Evolutionary conservation across 108 stramenopile species (phyloP).

Genomic region (Schizochytrium sp.): DNA sequence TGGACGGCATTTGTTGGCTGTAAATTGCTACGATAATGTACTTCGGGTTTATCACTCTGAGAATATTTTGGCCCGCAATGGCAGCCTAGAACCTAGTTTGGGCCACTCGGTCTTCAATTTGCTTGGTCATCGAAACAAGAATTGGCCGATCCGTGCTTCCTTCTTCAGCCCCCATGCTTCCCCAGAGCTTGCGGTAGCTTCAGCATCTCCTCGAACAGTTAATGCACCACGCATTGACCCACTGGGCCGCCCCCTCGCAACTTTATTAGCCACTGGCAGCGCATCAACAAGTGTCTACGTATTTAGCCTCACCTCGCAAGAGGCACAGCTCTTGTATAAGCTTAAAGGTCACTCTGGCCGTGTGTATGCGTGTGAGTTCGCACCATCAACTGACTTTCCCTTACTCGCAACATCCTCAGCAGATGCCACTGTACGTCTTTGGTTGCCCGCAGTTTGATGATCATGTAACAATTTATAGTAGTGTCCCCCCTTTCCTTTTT

Average conservation of each 20-base stretch:
- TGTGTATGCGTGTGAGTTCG: constrained; percentile 19
- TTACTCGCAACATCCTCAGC: constrained; percentile 50
- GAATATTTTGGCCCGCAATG: neutral
- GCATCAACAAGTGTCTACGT: constrained; percentile 52
- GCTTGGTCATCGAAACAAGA: constrained; percentile 39
- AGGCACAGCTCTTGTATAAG: constrained; percentile 46
- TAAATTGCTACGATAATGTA: constrained; percentile 48
- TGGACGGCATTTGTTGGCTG: constrained; percentile 21
- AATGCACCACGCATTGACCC: neutral
- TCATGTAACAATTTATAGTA: neutral
- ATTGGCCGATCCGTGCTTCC: constrained; percentile 46
- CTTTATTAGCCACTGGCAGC: constrained; percentile 44
- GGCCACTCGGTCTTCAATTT: neutral
- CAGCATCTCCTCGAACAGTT: neutral
- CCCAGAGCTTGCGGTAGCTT: neutral
- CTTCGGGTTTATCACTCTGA: constrained; percentile 35
- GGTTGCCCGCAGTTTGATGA: neutral
- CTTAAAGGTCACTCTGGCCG: constrained; percentile 55
- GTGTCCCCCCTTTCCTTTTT: too few species aligned
- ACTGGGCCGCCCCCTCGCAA: neutral
- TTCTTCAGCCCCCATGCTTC: constrained; percentile 14
- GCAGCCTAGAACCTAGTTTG: neutral
- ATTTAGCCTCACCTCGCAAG: neutral
- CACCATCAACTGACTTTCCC: neutral
- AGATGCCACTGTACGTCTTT: constrained; percentile 20